Evolutionary conservation across 768 basidiomycete species (phyloP), one percentile per base, ranked within the genome.

Genomic region (Panus rudis): DNA sequence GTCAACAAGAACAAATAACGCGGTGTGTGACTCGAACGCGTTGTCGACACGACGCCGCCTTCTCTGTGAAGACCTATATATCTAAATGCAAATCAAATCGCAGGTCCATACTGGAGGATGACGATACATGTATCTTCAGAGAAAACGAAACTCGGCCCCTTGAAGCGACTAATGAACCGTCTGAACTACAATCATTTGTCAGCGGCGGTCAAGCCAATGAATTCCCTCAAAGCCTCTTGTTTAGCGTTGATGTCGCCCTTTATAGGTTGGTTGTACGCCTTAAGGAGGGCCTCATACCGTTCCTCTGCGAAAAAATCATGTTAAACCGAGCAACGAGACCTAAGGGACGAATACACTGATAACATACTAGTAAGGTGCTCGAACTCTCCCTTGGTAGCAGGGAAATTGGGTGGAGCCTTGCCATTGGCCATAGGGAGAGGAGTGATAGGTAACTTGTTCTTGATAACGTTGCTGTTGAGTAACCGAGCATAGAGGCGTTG

Each of bases 341-440:
- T 12, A 17, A 35, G 10, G 2, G n/a, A 24, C 27, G 13, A 30
- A 40, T 7, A 30, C 10, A 16, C 23, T 5, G 33, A 11, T 3
- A n/a, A 58, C 61, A 28, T 35, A 70, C 69, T 70, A 14, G 68
- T 70, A n/a, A 70, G 59, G 49, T 69, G 68, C 48, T 70, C 69
- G 40, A 69, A 70, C 48, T 70, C 69, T 42, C 69, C 69, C 39
- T 65, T 62, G 1, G 64, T 61, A 4, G 30, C 34, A 8, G 69
- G 69, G 55, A 67, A 67, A 39, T 64, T 61, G 7, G 48, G 32
- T 20, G 58, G 65, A 0, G 60, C 51, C 51, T 69, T 69, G 13
- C 69, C 65, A 24, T 58, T 62, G 23, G 54, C 50, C 41, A 49
- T 58, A 0, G 57, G 39, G 0, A 58, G 64, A 17, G 65, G 48